phyloP scores from a whole-genome alignment of 371 early-diverging fungal species.

The Apophysomyces ossiformis region DNA sequence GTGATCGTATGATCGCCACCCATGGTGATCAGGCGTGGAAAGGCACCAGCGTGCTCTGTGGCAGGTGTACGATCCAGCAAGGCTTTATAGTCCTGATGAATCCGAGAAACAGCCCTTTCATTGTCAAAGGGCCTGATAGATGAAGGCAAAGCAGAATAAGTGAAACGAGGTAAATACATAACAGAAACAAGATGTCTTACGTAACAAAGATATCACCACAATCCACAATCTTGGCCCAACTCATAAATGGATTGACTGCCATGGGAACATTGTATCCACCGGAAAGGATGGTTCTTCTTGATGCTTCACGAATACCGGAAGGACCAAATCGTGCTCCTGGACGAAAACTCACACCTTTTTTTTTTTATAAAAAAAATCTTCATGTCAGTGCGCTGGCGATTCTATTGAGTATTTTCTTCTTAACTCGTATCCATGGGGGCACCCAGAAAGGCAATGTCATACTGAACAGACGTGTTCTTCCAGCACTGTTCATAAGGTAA shows the following conservation, averaged over 20 bases:
- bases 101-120: slow-evolving; percentile 19
- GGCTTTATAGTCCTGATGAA: slow-evolving; percentile 21
- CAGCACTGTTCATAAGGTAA: slow-evolving; percentile 53
- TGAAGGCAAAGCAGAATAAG: neutral
- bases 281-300: slow-evolving; percentile 37
- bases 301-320: slow-evolving; percentile 50
- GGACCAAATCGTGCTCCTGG: slow-evolving; percentile 60
- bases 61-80: slow-evolving; percentile 21
- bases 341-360: slow-evolving; percentile 44
- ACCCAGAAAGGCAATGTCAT: slow-evolving; percentile 55
- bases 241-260: slow-evolving; percentile 44
- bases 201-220: slow-evolving; percentile 46
- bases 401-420: neutral
- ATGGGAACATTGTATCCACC: slow-evolving; percentile 46
- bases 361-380: too few species aligned
- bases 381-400: too few species aligned
- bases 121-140: slow-evolving; percentile 25
- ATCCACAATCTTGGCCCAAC: slow-evolving; percentile 55
- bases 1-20: slow-evolving; percentile 56
- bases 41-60: neutral
- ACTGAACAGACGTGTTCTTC: slow-evolving; percentile 39
- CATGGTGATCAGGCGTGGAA: slow-evolving; percentile 44
- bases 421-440: slow-evolving; percentile 28
- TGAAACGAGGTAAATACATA: neutral
- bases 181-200: neutral